These are phyloP conservation scores for Cytospora schulzeri DNA, from an alignment of 2,329 filamentous ascomycete genomes.

Conservation along the genomic window DNA sequence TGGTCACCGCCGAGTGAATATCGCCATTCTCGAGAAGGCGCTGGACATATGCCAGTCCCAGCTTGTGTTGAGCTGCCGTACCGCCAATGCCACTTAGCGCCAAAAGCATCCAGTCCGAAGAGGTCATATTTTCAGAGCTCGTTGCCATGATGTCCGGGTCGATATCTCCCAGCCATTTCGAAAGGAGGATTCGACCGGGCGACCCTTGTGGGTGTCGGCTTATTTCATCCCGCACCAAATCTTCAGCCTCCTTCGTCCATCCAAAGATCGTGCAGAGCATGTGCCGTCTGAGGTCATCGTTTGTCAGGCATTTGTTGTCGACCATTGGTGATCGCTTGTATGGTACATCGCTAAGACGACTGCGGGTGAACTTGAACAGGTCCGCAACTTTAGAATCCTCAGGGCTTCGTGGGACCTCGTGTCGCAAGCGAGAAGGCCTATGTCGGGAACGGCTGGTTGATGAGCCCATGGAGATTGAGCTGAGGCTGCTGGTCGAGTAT, in stretches of 20 bases:
- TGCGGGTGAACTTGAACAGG: constrained; percentile 83
- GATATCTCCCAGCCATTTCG: constrained; percentile 90
- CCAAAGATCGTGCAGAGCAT: constrained; percentile 96
- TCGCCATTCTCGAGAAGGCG: constrained; percentile 87
- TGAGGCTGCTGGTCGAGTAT: constrained; percentile 57
- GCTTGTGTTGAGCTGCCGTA: constrained; percentile 79
- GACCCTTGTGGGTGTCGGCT: constrained; percentile 72
- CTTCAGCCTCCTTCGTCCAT: constrained; percentile 84
- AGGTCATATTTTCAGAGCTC: constrained; percentile 83
- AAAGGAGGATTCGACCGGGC: constrained; percentile 76
- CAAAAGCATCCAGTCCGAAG: constrained; percentile 95
- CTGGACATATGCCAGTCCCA: constrained; percentile 88
- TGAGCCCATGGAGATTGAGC: constrained; percentile 53
- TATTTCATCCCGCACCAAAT: constrained; percentile 83
- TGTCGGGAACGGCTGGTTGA: constrained; percentile 46
- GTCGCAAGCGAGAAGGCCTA: constrained; percentile 70
- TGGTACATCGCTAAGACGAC: constrained; percentile 78
- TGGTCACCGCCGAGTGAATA: constrained; percentile 87
- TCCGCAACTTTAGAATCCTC: constrained; percentile 73
- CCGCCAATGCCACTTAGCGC: constrained; percentile 86
- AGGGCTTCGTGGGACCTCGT: constrained; percentile 79
- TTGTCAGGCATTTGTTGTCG: constrained; percentile 64
- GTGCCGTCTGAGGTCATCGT: constrained; percentile 80
- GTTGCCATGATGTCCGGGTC: constrained; percentile 79
- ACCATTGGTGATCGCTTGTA: constrained; percentile 69